A percentile compares a stretch with the other conserved stretches of the same genome.
These are phyloP conservation scores for Ophiostoma fasciatum DNA, from an alignment of 2,329 filamentous ascomycete genomes.

Conservation along the genomic window DNA sequence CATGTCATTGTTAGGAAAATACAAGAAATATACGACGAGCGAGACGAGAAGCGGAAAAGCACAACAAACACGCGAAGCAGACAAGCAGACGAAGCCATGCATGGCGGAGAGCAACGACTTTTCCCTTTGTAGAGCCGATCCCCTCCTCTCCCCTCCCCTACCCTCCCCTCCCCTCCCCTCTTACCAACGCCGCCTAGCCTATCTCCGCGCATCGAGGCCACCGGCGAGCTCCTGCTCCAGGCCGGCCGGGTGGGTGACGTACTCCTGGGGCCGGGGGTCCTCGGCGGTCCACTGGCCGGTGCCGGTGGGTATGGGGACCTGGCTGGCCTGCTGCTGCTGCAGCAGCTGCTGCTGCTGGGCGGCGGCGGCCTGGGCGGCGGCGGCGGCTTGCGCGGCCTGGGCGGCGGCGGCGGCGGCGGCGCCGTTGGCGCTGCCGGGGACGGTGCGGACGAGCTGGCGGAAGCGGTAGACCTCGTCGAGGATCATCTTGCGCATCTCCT, in stretches of 20 bases:
- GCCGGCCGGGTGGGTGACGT: slow-evolving; percentile 30
- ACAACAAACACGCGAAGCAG: too few species aligned
- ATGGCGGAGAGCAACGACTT: too few species aligned
- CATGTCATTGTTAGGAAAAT: too few species aligned
- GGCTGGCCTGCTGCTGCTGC: slow-evolving; percentile 20
- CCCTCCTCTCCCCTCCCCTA: too few species aligned
- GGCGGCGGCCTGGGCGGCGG: slow-evolving; percentile 16
- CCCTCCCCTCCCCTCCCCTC: too few species aligned
- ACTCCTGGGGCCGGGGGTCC: slow-evolving; percentile 46
- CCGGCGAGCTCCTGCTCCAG: slow-evolving; percentile 46
- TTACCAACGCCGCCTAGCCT: too few species aligned
- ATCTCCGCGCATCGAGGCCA: slow-evolving; percentile 36
- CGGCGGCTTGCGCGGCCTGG: slow-evolving; percentile 4
- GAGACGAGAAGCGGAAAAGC: too few species aligned
- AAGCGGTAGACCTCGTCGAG: slow-evolving; percentile 86
- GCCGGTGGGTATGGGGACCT: slow-evolving; percentile 38
- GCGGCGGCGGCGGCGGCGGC: slow-evolving; percentile 7
- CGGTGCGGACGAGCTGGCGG: slow-evolving; percentile 46
- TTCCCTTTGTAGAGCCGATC: too few species aligned
- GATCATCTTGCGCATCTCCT: slow-evolving; percentile 94
- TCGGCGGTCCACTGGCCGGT: slow-evolving; percentile 41
- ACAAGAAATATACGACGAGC: too few species aligned
- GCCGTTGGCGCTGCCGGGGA: slow-evolving; percentile 23
- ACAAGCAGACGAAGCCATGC: too few species aligned
- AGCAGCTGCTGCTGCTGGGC: too few species aligned